Evolutionary conservation across 108 stramenopile genomes (phyloP).

Genomic region (Nitzschia palea): DNA sequence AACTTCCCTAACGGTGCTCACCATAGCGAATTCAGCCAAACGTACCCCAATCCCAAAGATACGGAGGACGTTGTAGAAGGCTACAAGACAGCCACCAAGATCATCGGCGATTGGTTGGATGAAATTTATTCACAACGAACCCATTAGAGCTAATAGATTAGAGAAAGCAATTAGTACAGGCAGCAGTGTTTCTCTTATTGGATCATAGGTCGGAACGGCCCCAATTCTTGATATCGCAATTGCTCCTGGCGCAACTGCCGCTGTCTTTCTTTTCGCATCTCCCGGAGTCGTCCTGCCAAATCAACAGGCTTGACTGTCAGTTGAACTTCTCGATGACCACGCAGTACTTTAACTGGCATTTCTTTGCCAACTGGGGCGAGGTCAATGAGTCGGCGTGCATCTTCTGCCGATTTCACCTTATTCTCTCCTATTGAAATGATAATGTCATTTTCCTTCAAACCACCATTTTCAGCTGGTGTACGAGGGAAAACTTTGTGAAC

Average conservation of each 20-base stretch:
- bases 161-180: too few relatives aligned
- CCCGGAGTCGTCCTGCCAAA: constrained; percentile 61
- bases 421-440: constrained; percentile 68
- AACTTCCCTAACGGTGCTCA: constrained; percentile 85
- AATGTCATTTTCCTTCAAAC: constrained; percentile 73
- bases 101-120: constrained; percentile 52
- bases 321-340: constrained; percentile 44
- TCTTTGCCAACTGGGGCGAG: constrained; percentile 56
- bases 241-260: constrained; percentile 40
- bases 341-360: constrained; percentile 51
- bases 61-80: constrained; percentile 67
- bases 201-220: constrained; percentile 7
- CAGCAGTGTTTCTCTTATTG: neutral
- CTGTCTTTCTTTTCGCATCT: constrained; percentile 57
- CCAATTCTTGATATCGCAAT: constrained; percentile 48
- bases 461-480: constrained; percentile 71
- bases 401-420: constrained; percentile 60
- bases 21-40: constrained; percentile 63
- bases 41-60: constrained; percentile 59
- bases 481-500: constrained; percentile 75
- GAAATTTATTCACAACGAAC: too few relatives aligned
- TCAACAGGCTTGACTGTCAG: constrained; percentile 74
- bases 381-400: constrained; percentile 79
- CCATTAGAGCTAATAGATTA: too few relatives aligned
- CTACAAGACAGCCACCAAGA: constrained; percentile 42